Percentiles rank a stretch among this genome's conserved stretches.
These are phyloP conservation scores for Hymenoscyphus fraxineus DNA, from an alignment of 2,329 filamentous ascomycete genomes.

Conservation along the genomic window DNA sequence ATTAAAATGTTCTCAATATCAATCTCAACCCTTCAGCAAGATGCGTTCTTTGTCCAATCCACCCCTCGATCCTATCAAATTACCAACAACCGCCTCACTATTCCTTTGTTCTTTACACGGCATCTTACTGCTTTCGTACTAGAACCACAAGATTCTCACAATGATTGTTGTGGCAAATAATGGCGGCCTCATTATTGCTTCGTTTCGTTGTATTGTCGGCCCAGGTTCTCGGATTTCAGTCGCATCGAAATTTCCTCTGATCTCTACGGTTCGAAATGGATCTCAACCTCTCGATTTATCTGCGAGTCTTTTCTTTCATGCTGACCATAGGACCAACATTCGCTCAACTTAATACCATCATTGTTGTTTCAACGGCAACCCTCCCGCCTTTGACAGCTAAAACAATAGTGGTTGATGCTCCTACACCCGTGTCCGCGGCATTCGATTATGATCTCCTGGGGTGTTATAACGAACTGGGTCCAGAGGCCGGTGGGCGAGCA, in stretches of 20 bases:
- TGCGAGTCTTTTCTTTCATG: not conserved
- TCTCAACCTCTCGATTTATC: not conserved
- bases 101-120: slow-evolving; percentile 3
- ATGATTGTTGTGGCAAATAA: not conserved
- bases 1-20: not conserved
- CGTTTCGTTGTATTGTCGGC: not conserved
- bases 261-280: not conserved
- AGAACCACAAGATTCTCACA: not conserved
- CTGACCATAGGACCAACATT: not conserved
- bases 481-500: slow-evolving; percentile 6
- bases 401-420: not conserved
- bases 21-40: not conserved
- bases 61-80: not conserved
- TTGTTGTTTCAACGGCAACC: not conserved
- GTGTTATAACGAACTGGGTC: slow-evolving; percentile 21
- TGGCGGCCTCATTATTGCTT: not conserved
- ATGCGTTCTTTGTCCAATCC: slow-evolving; percentile 3
- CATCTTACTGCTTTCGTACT: not conserved
- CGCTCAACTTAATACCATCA: not conserved
- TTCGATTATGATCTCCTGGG: slow-evolving; percentile 15
- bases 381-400: slow-evolving; percentile 1
- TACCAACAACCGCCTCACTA: not conserved
- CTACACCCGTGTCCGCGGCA: not conserved
- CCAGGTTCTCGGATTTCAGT: not conserved
- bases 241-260: not conserved